phyloP scores from a whole-genome alignment of 306 rosid genomes.

The Leucaena leucocephala region DNA sequence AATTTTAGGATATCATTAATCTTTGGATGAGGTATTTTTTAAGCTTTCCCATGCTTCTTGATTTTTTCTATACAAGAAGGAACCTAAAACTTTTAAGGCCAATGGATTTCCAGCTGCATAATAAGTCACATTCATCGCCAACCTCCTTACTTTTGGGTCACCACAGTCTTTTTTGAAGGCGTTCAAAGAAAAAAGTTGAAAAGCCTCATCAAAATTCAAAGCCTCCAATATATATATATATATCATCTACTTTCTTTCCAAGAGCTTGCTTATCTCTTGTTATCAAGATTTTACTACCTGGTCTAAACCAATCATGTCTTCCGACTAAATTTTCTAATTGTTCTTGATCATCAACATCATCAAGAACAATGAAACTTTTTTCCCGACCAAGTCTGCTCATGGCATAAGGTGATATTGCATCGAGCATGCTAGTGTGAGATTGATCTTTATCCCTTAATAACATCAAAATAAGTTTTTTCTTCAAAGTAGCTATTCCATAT shows the following conservation, averaged over 20 bases:
- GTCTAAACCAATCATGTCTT: neutral
- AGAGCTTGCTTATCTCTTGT: slow-evolving; percentile 1
- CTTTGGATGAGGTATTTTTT: neutral
- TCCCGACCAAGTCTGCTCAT: neutral
- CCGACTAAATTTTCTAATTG: neutral
- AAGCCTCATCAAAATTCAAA: neutral
- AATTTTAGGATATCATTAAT: neutral
- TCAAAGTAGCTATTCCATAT: neutral
- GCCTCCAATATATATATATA: neutral
- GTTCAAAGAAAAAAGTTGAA: neutral
- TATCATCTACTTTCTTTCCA: neutral
- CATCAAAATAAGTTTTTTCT: neutral
- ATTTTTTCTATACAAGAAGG: neutral
- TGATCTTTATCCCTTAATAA: neutral
- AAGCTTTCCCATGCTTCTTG: neutral
- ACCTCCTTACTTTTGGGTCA: neutral
- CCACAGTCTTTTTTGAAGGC: neutral
- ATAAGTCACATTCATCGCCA: neutral
- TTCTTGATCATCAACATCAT: slow-evolving; percentile 1
- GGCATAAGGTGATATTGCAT: neutral
- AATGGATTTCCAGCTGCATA: slow-evolving; percentile 8
- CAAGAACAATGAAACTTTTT: slow-evolving; percentile 6
- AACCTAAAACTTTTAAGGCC: slow-evolving; percentile 2
- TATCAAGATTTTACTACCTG: neutral
- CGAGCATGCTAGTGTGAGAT: neutral